Percentiles rank a stretch among this genome's conserved stretches.
Conservation (phyloP, 2,329 filamentous ascomycete genomes). For the Pseudocercospora ulei region DNA sequence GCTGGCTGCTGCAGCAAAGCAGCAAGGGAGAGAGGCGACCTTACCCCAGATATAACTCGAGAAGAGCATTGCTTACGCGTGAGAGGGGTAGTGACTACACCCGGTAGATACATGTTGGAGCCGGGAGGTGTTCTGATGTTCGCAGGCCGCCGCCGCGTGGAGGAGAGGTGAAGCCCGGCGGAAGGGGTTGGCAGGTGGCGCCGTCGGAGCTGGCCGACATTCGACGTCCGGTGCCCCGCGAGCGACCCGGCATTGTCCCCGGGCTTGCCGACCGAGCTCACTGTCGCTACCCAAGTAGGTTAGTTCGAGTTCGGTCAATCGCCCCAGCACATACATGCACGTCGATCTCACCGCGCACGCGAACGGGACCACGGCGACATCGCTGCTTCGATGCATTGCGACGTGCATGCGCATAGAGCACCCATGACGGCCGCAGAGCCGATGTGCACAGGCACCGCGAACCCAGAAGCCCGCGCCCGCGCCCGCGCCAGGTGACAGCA, state of each 20-base stretch:
- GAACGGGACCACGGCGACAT: conserved; percentile 12
- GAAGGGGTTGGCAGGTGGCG: neutral
- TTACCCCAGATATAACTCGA: conserved; percentile 12
- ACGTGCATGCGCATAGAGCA: conserved; percentile 18
- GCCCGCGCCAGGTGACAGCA: neutral
- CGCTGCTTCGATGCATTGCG: conserved; percentile 21
- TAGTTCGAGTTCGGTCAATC: neutral
- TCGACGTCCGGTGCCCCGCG: too few relatives aligned
- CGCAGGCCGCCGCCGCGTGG: conserved; percentile 6
- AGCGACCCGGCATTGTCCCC: too few relatives aligned
- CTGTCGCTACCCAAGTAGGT: neutral
- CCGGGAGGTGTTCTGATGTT: conserved; percentile 4
- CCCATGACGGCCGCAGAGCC: too few relatives aligned
- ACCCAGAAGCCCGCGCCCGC: too few relatives aligned
- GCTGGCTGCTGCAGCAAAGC: conserved; percentile 1
- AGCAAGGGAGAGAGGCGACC: conserved; percentile 3
- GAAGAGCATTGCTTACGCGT: conserved; percentile 3
- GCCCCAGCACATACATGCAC: too few relatives aligned
- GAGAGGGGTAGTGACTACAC: conserved; percentile 6
- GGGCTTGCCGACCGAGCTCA: neutral
- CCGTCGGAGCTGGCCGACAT: conserved; percentile 5
- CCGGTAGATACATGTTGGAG: conserved; percentile 9
- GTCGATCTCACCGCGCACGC: neutral
- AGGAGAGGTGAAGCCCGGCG: conserved; percentile 1
- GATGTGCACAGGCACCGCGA: conserved; percentile 3